Evolutionary conservation across 805 yeast genomes (phyloP).

Genomic region (Diddensiella transvaalensis): DNA sequence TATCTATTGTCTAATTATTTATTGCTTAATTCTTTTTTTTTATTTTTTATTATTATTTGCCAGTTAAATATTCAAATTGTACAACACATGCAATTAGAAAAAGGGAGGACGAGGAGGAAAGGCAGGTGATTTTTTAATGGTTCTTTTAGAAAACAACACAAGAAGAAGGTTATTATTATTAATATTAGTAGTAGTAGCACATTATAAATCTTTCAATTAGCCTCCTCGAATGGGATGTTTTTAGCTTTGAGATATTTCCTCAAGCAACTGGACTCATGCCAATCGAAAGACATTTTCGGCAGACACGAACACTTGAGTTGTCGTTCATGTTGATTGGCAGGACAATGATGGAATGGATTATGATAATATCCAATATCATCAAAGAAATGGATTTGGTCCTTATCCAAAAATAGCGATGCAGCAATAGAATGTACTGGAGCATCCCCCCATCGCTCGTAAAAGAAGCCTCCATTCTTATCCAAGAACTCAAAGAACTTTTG

Average conservation of each 20-base stretch:
- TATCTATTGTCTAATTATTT: slow-evolving; percentile 7
- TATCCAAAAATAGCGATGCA: slow-evolving; percentile 55
- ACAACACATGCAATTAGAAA: too few relatives aligned
- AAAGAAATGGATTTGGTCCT: slow-evolving; percentile 61
- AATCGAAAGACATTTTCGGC: slow-evolving; percentile 33
- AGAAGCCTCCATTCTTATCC: slow-evolving; percentile 72
- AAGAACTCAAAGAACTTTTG: slow-evolving; percentile 56
- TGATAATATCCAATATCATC: slow-evolving; percentile 75
- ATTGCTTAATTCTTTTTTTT: background rate
- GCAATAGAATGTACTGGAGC: slow-evolving; percentile 88
- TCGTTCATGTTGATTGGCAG: slow-evolving; percentile 49
- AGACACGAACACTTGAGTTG: slow-evolving; percentile 54
- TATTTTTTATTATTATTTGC: too few relatives aligned
- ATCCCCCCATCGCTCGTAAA: slow-evolving; percentile 90
- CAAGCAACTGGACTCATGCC: slow-evolving; percentile 37
- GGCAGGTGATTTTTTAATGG: background rate
- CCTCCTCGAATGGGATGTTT: slow-evolving; percentile 16
- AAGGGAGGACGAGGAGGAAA: too few relatives aligned
- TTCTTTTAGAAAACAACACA: background rate
- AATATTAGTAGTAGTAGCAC: background rate
- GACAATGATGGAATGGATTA: slow-evolving; percentile 59
- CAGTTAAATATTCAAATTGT: too few relatives aligned
- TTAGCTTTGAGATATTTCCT: slow-evolving; percentile 32
- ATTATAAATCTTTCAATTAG: too few relatives aligned
- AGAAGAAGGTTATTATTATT: background rate